A percentile compares a stretch with the other conserved stretches of the same genome.
Conservation (phyloP, 768 basidiomycete species). For the Psilocybe cubensis region DNA sequence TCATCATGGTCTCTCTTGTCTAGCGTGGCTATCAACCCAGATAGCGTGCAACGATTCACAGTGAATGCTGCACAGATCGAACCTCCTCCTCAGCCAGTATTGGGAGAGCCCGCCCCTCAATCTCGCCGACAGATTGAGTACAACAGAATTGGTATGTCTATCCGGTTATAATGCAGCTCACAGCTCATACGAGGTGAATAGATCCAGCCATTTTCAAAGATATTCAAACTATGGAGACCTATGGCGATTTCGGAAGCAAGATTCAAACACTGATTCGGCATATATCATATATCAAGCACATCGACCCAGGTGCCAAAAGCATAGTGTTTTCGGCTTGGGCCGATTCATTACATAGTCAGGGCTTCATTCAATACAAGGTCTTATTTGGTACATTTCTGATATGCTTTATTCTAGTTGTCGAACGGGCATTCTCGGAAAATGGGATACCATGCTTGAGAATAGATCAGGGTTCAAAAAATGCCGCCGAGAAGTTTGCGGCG, state of each 20-base stretch:
- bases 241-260: slow-evolving; percentile 78
- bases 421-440: slow-evolving; percentile 69
- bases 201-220: slow-evolving; percentile 50
- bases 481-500: slow-evolving; percentile 70
- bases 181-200: slow-evolving; percentile 17
- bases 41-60: slow-evolving; percentile 65
- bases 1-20: no score
- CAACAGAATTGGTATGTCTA: slow-evolving; percentile 56
- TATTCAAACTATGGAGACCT: slow-evolving; percentile 64
- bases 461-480: slow-evolving; percentile 64
- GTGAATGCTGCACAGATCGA: slow-evolving; percentile 41
- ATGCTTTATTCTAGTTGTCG: slow-evolving; percentile 57
- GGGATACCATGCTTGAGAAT: slow-evolving; percentile 77
- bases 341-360: slow-evolving; percentile 79
- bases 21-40: slow-evolving; percentile 58
- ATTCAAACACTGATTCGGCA: slow-evolving; percentile 80
- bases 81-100: slow-evolving; percentile 27
- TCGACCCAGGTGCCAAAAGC: slow-evolving; percentile 77
- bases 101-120: slow-evolving; percentile 53
- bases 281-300: slow-evolving; percentile 64
- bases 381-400: not conserved
- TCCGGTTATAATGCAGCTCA: not conserved
- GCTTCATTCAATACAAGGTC: no score
- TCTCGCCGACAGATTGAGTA: slow-evolving; percentile 67
- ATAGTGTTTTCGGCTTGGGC: slow-evolving; percentile 93